A percentile compares a stretch with the other conserved stretches of the same genome.
Evolutionary conservation across 805 yeast genomes (phyloP).

Genomic region (Monosporozyma siamensis): DNA sequence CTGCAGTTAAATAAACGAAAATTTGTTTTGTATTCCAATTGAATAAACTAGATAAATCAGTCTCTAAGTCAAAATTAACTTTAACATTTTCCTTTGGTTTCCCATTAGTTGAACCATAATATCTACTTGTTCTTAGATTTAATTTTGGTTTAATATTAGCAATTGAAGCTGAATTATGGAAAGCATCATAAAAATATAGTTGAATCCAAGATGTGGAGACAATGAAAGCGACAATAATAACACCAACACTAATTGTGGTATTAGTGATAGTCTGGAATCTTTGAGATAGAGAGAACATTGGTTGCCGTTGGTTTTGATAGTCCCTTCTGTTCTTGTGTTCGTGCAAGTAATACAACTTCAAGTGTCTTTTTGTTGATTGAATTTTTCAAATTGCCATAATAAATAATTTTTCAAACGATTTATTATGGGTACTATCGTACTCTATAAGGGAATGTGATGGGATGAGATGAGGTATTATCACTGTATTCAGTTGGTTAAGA

Average conservation of each 20-base stretch:
- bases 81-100: constrained; percentile 70
- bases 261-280: constrained; percentile 45
- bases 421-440: too few relatives aligned
- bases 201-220: constrained; percentile 42
- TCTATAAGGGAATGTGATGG: too few relatives aligned
- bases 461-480: too few relatives aligned
- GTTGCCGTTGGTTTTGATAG: background rate
- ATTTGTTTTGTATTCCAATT: constrained; percentile 97
- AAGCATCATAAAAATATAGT: constrained; percentile 38
- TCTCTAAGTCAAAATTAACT: constrained; percentile 60
- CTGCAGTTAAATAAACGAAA: constrained; percentile 85
- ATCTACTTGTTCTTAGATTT: constrained; percentile 44
- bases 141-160: constrained; percentile 33
- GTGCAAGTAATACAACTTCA: background rate
- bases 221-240: constrained; percentile 39
- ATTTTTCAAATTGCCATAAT: too few relatives aligned
- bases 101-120: constrained; percentile 57
- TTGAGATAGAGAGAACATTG: constrained; percentile 36
- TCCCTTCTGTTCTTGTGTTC: background rate
- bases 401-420: too few relatives aligned
- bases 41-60: constrained; percentile 71
- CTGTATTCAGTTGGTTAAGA: too few relatives aligned
- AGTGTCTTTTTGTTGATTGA: background rate
- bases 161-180: constrained; percentile 33
- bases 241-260: constrained; percentile 43